Base-by-base conservation (phyloP, 2,329 filamentous ascomycete genomes). In the Colletotrichum truncatum region DNA sequence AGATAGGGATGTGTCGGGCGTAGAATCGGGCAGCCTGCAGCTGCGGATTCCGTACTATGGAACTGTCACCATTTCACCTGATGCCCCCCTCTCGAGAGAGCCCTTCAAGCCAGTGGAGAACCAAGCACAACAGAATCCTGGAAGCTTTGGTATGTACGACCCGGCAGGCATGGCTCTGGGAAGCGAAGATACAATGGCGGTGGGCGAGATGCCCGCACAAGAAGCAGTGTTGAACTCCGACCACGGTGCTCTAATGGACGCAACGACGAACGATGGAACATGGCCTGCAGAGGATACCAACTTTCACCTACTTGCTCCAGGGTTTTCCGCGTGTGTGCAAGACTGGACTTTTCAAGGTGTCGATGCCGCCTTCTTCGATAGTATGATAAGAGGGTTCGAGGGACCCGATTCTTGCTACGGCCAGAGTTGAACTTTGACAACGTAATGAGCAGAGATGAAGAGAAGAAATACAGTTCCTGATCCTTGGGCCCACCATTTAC, bases 271-370 rank as follows among this genome's bases (percentile, higher is more conserved):
- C 48, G 67, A 53, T 6, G 10, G 16, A 6, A n/a, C 26, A 16
- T 26, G 26, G 46, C 26, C 38, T 5, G 21, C 12, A 18, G 55
- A 41, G 4, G 21, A 18, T 3, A 23, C 14, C 6, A 21, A 54
- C 10, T 8, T 21, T 12, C 39, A 46, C 16, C 10, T 43, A 12
- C 21, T 58, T 25, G 54, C 58, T 12, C 69, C 73, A 7, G 64
- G 59, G 4, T 23, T 72, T 16, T 52, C 72, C 3, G 70, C 70
- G 3, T 68, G 65, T 4, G 51, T 64, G 11, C 74, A 77, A 49
- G 74, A 77, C 39, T 77, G 75, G 75, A 69, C 71, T 0, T 75
- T 77, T 28, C 73, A 78, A 62, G 75, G 75, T 14, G 72, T 77
- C 6, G 75, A 77, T 57, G 71, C 72, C 63, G 75, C 75, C 4